A percentile compares a stretch with the other conserved stretches of the same genome.
Conservation (phyloP, 768 basidiomycete species). For the Rhodocollybia butyracea region DNA sequence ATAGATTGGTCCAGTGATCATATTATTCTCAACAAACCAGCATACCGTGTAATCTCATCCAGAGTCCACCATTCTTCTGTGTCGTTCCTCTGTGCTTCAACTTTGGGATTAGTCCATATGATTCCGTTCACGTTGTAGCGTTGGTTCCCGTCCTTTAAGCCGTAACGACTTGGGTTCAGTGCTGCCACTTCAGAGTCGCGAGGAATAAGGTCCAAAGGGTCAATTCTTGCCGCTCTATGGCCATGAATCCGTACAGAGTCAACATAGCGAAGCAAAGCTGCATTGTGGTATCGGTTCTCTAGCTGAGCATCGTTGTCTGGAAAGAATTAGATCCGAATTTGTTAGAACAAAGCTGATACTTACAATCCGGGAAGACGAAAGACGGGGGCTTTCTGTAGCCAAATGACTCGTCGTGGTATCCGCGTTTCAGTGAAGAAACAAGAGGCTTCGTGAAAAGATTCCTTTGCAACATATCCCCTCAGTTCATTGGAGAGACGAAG, state of each 20-base stretch:
- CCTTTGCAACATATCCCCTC: background rate
- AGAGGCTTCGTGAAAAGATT: background rate
- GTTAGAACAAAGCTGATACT: constrained; percentile 12
- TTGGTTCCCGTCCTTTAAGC: constrained; percentile 49
- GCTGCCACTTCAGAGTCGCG: constrained; percentile 76
- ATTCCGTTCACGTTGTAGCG: constrained; percentile 79
- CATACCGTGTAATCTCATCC: constrained; percentile 59
- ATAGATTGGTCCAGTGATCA: no score
- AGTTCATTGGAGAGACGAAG: background rate
- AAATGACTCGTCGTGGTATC: constrained; percentile 54
- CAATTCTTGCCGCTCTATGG: constrained; percentile 81
- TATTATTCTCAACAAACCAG: no score
- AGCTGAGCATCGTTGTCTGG: constrained; percentile 66
- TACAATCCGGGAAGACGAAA: constrained; percentile 51
- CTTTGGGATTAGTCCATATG: constrained; percentile 60
- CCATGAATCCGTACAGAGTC: constrained; percentile 86
- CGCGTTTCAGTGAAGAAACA: background rate
- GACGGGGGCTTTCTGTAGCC: constrained; percentile 45
- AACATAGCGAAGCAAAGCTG: constrained; percentile 80
- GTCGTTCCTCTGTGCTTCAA: constrained; percentile 23
- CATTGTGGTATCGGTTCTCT: constrained; percentile 66
- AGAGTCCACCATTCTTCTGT: constrained; percentile 60
- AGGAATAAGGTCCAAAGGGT: constrained; percentile 84
- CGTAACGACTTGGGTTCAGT: constrained; percentile 74
- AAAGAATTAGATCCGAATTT: background rate